Base-by-base conservation (phyloP, 805 yeast species). In the Suhomyces sp. region DNA sequence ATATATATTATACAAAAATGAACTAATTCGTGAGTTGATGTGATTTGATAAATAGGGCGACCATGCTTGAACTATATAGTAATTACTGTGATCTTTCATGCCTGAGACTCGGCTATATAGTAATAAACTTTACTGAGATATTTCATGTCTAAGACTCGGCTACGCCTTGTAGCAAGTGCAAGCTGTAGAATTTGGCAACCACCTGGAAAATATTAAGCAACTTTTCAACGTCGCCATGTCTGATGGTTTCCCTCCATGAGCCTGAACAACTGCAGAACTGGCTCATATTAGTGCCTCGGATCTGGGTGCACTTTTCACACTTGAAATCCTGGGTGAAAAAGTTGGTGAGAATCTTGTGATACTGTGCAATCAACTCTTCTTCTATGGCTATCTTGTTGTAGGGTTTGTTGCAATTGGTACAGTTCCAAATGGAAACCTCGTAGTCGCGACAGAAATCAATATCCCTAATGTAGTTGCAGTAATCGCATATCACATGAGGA, bases 261-360 rank as follows among this genome's bases (percentile, higher is more conserved):
- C 99, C 99, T 0, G 99, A 93, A 65, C 99, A 94, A 19, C 80
- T 69, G 68, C 99, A 96, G 65, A 83, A 83, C 27, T 75, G 75
- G 29, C 90, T 79, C 80, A 94, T 76, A 55, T 86, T 85, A 58
- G 82, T 85, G 33, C 80, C 83, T 60, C 83, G 82, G 51, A 89
- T 73, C 51, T 75, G 80, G 22, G 81, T 77, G 68, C 99, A 94
- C 63, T 88, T 90, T 15, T 72, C 63, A 67, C 99, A 94, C 59
- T 80, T 81, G 60, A 87, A 73, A 67, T 93, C 98, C 68, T 94
- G 99, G 20, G 80, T 73, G 64, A 82, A 82, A 67, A 80, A 94
- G 48, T 75, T 70, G n/a, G 85, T 77, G 1, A 88, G 53, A 22
- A 78, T 61, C 54, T 79, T 73, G 58, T 80, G 76, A 45, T 87